A percentile compares a stretch with the other conserved stretches of the same genome.
Conservation (phyloP, 1,284 basidiomycete genomes). For the Paramarasmius palmivorus region DNA sequence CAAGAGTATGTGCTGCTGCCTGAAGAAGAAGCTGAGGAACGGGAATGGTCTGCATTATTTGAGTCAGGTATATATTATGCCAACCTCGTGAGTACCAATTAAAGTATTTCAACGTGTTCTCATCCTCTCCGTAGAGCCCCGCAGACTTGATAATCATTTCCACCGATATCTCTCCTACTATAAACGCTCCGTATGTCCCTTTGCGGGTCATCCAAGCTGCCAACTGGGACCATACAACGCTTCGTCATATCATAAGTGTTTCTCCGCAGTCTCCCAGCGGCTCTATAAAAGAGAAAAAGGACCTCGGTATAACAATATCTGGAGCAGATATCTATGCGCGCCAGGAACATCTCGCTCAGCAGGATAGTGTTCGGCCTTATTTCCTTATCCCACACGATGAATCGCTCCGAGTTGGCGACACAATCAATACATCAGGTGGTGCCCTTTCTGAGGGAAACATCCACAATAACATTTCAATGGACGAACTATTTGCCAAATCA, state of each 20-base stretch:
- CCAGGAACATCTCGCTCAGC: conserved; percentile 23
- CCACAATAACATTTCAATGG: conserved; percentile 37
- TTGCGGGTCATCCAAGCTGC: conserved; percentile 70
- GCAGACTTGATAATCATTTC: conserved; percentile 78
- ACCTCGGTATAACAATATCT: conserved; percentile 57
- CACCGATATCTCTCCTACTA: conserved; percentile 70
- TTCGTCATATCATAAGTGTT: conserved; percentile 58
- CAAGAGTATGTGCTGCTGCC: conserved; percentile 25
- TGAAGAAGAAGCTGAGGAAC: conserved; percentile 55
- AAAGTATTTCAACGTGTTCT: conserved; percentile 7
- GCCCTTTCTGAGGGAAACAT: conserved; percentile 27
- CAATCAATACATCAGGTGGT: conserved; percentile 39
- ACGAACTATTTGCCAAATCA: conserved; percentile 48
- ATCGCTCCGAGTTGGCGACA: conserved; percentile 81
- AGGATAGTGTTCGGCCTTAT: conserved; percentile 39
- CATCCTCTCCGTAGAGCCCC: conserved; percentile 48
- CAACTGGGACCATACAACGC: conserved; percentile 72
- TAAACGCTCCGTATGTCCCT: conserved; percentile 69
- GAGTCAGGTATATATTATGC: conserved; percentile 82
- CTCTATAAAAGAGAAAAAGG: conserved; percentile 44
- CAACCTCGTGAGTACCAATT: conserved; percentile 69
- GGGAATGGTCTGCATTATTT: conserved; percentile 74
- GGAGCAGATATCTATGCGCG: conserved; percentile 44
- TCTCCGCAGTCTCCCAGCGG: conserved; percentile 27
- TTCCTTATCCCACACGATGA: conserved; percentile 78